phyloP scores from a whole-genome alignment of 1,284 basidiomycete species.

The Boletus smithii region DNA sequence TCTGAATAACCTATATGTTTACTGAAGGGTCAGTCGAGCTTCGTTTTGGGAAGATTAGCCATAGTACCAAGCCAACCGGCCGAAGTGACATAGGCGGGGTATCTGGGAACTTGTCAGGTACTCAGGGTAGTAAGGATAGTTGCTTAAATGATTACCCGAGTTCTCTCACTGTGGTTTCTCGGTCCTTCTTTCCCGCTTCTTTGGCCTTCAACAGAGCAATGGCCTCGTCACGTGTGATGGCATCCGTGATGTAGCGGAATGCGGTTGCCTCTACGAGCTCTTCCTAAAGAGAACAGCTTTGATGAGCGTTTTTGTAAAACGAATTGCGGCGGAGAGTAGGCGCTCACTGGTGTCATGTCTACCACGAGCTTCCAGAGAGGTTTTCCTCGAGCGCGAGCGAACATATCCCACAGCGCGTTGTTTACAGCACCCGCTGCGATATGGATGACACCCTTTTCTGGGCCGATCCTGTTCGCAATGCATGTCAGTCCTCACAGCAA shows the following conservation, averaged over 20 bases:
- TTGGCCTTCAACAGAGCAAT: slow-evolving; percentile 77
- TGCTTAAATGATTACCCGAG: slow-evolving; percentile 55
- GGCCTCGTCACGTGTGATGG: slow-evolving; percentile 88
- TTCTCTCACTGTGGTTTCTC: slow-evolving; percentile 70
- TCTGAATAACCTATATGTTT: slow-evolving; percentile 62
- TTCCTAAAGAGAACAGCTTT: slow-evolving; percentile 45
- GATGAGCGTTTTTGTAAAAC: background rate
- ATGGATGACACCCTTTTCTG: slow-evolving; percentile 85
- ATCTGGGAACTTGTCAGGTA: slow-evolving; percentile 43
- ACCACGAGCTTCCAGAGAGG: slow-evolving; percentile 84
- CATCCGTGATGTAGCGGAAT: slow-evolving; percentile 93
- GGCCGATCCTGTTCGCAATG: slow-evolving; percentile 64
- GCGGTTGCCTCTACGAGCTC: slow-evolving; percentile 83
- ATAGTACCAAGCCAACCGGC: slow-evolving; percentile 81
- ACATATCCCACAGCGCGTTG: slow-evolving; percentile 84
- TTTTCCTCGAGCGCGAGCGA: slow-evolving; percentile 70
- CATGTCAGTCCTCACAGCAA: slow-evolving; percentile 3
- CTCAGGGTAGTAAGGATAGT: background rate
- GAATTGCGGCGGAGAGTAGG: background rate
- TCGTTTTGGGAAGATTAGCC: background rate
- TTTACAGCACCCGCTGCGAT: slow-evolving; percentile 79
- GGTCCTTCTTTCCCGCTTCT: slow-evolving; percentile 72
- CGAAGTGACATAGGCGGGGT: slow-evolving; percentile 93
- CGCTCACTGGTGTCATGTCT: slow-evolving; percentile 73
- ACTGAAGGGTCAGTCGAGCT: slow-evolving; percentile 1